These are phyloP conservation scores for Hibiscus tridactylites DNA, from an alignment of 345 rosid genomes.

Conservation along the genomic window DNA sequence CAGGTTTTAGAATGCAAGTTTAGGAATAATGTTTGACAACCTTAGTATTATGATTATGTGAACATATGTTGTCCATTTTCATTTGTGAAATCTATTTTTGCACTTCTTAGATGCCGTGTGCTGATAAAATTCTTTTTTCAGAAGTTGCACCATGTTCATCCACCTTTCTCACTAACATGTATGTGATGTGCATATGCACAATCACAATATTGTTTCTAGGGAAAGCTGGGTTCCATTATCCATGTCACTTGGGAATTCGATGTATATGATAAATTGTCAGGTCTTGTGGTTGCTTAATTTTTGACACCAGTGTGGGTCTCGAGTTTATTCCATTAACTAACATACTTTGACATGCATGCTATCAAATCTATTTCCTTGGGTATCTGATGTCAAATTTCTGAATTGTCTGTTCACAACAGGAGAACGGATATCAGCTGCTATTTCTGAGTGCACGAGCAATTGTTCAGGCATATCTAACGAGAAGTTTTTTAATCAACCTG, in stretches of 20 bases:
- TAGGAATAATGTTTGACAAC: not conserved
- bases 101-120: not conserved
- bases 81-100: not conserved
- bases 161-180: not conserved
- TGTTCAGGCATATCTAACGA: constrained; percentile 92
- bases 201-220: not conserved
- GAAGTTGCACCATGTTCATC: not conserved
- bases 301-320: not conserved
- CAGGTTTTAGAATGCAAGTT: not conserved
- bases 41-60: not conserved
- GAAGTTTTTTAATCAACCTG: constrained; percentile 68
- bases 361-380: not conserved
- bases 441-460: constrained; percentile 95
- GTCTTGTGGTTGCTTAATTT: not conserved
- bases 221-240: not conserved
- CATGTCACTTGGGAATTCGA: not conserved
- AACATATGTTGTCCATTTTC: not conserved
- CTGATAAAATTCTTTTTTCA: not conserved
- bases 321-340: not conserved
- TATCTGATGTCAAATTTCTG: not conserved
- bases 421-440: constrained; percentile 88
- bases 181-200: not conserved
- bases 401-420: constrained; percentile 39
- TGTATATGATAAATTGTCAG: not conserved
- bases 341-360: not conserved